Base-by-base conservation (phyloP, 768 basidiomycete genomes). In the Pisolithus marmoratus region DNA sequence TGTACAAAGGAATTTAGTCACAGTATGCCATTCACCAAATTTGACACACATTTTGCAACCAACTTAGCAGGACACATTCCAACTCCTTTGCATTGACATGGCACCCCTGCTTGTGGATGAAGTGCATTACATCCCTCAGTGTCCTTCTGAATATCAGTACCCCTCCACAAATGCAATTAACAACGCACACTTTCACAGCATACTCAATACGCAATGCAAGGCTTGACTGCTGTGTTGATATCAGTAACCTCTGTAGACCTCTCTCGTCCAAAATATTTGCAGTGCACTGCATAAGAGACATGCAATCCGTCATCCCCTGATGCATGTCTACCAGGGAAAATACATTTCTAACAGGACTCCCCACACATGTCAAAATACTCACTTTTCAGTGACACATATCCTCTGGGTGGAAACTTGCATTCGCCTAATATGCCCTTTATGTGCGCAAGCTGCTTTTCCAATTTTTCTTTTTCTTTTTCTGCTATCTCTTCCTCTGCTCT, bases 401-500 rank as follows among this genome's bases (percentile, higher is more conserved):
- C 19, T 15, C 31, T 46, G 3, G 45, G 45, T 15, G 45, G 45
- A 27, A 29, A 46, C 23, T 46, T 27, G 26, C 45, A 46, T 15
- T 31, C 27, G 5, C 15, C 26, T 8, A 36, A 20, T 15, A 55
- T 7, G 6, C 5, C 49, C 53, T 36, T 50, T 36, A 8, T 40
- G 29, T 1, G 19, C 5, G 11, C 9, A 7, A 15, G 2, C n/a
- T 20, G 22, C 29, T 0, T 31, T 3, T 4, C 26, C 6, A 59
- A 58, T 0, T 45, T 31, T 23, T 54, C 14, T 14, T 52, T 47
- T 34, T 61, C 57, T 41, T 46, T 55, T 14, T 51, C 27, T 9
- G 60, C 49, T 38, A 64, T 57, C 26, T 29, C 47, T 24, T 22
- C 22, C 31, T 37, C 14, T 12, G 58, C 64, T 3, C 50, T 43